Percentiles rank a stretch among this genome's conserved stretches.
Conservation (phyloP, 1,284 basidiomycete genomes). For the Naganishia liquefaciens region DNA sequence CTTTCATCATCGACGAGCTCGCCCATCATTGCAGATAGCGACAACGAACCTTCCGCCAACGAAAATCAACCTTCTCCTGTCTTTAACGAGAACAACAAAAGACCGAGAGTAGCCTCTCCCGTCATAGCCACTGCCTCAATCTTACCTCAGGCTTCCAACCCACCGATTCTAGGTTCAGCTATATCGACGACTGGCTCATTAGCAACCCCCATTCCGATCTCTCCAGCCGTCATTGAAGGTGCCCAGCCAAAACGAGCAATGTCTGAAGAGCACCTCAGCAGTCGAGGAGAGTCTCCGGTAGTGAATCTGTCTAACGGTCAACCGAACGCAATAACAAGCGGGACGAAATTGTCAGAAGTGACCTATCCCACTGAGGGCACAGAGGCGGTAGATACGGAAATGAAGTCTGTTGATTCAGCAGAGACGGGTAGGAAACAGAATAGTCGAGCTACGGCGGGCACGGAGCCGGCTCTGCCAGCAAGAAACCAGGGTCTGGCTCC, state of each 20-base stretch:
- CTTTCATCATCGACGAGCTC: background rate
- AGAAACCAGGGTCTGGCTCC: constrained; percentile 12
- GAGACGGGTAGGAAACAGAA: background rate
- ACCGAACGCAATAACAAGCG: constrained; percentile 17
- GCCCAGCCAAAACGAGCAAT: constrained; percentile 47
- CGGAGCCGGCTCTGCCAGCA: background rate
- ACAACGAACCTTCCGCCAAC: background rate
- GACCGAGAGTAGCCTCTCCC: constrained; percentile 16
- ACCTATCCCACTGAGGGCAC: constrained; percentile 31
- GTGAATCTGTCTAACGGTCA: constrained; percentile 34
- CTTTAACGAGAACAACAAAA: constrained; percentile 26
- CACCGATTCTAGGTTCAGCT: background rate
- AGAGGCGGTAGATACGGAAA: constrained; percentile 38
- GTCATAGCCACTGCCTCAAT: background rate
- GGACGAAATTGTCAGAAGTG: constrained; percentile 26
- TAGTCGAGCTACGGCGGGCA: background rate
- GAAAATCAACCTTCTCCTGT: background rate
- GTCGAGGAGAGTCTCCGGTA: constrained; percentile 36
- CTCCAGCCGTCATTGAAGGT: constrained; percentile 14
- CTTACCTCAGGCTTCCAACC: background rate
- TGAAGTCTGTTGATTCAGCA: constrained; percentile 22
- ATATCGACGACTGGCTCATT: background rate
- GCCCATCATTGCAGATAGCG: background rate
- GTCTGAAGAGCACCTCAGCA: constrained; percentile 44
- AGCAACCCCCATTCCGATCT: constrained; percentile 5